A percentile compares a stretch with the other conserved stretches of the same genome.
Evolutionary conservation across 495 filamentous ascomycete species (phyloP).

Genomic region (Hamigera avellanea): DNA sequence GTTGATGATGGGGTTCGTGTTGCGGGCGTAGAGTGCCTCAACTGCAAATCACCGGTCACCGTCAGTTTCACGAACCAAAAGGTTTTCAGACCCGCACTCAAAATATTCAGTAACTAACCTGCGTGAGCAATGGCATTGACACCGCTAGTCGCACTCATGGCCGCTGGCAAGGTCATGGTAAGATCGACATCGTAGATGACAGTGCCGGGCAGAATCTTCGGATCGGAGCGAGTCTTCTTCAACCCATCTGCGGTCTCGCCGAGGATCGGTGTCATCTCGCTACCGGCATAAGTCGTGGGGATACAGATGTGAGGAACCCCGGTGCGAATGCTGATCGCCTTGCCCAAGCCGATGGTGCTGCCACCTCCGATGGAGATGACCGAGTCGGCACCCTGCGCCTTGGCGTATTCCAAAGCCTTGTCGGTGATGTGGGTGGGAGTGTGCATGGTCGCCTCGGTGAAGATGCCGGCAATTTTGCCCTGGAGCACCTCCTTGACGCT

Average conservation of each 20-base stretch:
- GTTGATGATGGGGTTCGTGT: constrained; percentile 48
- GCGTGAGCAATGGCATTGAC: constrained; percentile 63
- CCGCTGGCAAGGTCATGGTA: constrained; percentile 50
- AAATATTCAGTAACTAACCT: constrained; percentile 19
- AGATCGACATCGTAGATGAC: constrained; percentile 62
- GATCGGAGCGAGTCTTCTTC: constrained; percentile 55
- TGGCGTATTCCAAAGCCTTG: constrained; percentile 43
- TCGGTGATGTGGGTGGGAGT: constrained; percentile 53
- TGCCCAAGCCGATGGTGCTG: constrained; percentile 54
- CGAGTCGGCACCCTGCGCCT: constrained; percentile 35
- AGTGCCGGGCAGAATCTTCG: constrained; percentile 51
- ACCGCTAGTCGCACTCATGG: constrained; percentile 51
- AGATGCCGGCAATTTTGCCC: constrained; percentile 43
- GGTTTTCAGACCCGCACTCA: constrained; percentile 1
- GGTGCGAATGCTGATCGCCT: constrained; percentile 54
- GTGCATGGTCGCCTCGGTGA: constrained; percentile 56
- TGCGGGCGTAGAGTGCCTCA: constrained; percentile 55
- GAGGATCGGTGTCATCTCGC: constrained; percentile 59
- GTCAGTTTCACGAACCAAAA: not conserved
- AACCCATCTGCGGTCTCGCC: constrained; percentile 52
- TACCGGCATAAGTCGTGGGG: constrained; percentile 59
- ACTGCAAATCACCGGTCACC: constrained; percentile 20
- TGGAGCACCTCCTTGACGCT: constrained; percentile 36
- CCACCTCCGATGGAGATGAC: constrained; percentile 54
- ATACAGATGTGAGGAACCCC: constrained; percentile 54